Evolutionary conservation across 208 protist species (phyloP).

Genomic region (Leishmania amazonensis): DNA sequence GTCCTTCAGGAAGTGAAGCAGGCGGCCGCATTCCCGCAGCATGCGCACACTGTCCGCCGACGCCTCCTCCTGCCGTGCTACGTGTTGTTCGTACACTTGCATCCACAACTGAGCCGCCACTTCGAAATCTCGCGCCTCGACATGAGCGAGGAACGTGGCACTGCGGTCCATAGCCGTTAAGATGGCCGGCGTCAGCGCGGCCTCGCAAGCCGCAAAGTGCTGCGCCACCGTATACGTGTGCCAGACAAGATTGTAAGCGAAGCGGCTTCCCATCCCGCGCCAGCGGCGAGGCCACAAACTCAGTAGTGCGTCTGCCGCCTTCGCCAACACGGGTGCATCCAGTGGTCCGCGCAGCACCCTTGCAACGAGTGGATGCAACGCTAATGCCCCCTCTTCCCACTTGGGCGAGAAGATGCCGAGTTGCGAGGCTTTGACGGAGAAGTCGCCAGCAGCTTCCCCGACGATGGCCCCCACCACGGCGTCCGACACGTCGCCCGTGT

Average conservation of each 20-base stretch:
- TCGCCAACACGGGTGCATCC: slow-evolving; percentile 14
- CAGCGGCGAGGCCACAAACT: slow-evolving; percentile 78
- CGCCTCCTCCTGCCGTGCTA: background rate
- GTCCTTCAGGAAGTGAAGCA: slow-evolving; percentile 79
- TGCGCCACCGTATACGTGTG: slow-evolving; percentile 60
- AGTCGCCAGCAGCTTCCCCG: slow-evolving; percentile 42
- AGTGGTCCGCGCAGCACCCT: slow-evolving; percentile 32
- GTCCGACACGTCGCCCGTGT: slow-evolving; percentile 62
- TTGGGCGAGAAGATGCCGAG: slow-evolving; percentile 65
- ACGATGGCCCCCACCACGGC: slow-evolving; percentile 50
- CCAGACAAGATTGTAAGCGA: slow-evolving; percentile 69
- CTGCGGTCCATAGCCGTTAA: slow-evolving; percentile 64
- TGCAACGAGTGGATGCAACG: slow-evolving; percentile 64
- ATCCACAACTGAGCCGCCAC: slow-evolving; percentile 78
- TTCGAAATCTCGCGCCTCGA: slow-evolving; percentile 53
- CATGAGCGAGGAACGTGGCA: slow-evolving; percentile 69
- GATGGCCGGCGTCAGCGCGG: slow-evolving; percentile 39
- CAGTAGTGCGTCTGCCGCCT: slow-evolving; percentile 37
- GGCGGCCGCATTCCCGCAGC: slow-evolving; percentile 67
- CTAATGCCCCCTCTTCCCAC: slow-evolving; percentile 69
- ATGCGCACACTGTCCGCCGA: slow-evolving; percentile 57
- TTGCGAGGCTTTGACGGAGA: slow-evolving; percentile 42
- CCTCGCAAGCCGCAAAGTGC: slow-evolving; percentile 23
- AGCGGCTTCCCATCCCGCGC: slow-evolving; percentile 59
- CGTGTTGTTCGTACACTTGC: slow-evolving; percentile 23